phyloP scores from a whole-genome alignment of 441 rosid species.

The Pelargonium citronellum region DNA sequence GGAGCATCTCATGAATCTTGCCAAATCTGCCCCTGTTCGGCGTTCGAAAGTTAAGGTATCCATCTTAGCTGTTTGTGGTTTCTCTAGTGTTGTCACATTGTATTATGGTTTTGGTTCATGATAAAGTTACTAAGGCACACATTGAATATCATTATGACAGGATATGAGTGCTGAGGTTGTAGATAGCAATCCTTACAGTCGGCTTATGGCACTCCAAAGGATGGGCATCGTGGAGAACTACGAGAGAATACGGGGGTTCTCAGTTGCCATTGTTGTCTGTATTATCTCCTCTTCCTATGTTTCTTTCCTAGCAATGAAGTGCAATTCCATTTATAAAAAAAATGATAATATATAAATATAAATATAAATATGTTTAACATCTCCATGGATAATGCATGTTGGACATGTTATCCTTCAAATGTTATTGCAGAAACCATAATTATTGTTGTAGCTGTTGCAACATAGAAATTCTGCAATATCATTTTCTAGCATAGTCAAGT shows the following conservation, averaged over 20 bases:
- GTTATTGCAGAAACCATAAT: background rate
- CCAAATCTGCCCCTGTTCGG: constrained; percentile 45
- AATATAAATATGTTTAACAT: background rate
- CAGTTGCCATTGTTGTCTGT: constrained; percentile 93
- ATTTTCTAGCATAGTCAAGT: background rate
- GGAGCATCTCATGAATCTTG: constrained; percentile 46
- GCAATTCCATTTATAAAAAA: background rate
- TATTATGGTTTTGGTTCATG: constrained; percentile 5
- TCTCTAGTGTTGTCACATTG: background rate
- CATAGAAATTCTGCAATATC: background rate
- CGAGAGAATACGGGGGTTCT: constrained; percentile 76
- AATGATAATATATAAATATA: background rate
- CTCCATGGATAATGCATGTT: background rate
- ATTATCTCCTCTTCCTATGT: constrained; percentile 28
- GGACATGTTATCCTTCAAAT: background rate
- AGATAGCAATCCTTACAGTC: constrained; percentile 90
- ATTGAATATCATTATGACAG: constrained; percentile 33
- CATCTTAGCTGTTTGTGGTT: background rate
- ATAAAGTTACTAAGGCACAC: constrained; percentile 8
- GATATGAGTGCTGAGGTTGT: constrained; percentile 95
- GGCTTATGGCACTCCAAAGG: constrained; percentile 98
- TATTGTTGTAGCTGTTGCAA: background rate
- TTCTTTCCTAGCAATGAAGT: background rate
- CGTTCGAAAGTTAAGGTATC: constrained; percentile 81
- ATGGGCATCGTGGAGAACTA: constrained; percentile 91